These are phyloP conservation scores for Drechslera avenae DNA, from an alignment of 2,329 filamentous ascomycete species.

Conservation along the genomic window DNA sequence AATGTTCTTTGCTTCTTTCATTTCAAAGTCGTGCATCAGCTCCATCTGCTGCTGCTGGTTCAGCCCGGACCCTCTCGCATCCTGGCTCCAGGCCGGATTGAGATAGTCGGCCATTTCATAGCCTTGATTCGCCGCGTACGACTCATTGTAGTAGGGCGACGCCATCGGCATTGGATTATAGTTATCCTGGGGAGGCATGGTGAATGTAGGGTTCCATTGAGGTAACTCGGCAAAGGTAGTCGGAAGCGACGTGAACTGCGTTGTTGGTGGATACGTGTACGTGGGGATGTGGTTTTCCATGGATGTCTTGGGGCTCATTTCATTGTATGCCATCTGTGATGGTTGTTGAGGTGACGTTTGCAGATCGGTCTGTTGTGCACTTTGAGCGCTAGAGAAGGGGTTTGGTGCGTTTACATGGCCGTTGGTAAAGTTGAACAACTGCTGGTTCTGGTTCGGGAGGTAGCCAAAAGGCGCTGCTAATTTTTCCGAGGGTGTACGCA, in stretches of 20 bases:
- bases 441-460: conserved; percentile 42
- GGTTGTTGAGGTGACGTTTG: conserved; percentile 37
- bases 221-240: conserved; percentile 46
- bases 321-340: conserved; percentile 28
- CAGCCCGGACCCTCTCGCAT: conserved; percentile 54
- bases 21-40: conserved; percentile 80
- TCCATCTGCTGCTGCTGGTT: conserved; percentile 83
- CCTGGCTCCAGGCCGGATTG: conserved; percentile 65
- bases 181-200: conserved; percentile 39
- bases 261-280: conserved; percentile 36
- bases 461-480: conserved; percentile 45
- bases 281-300: conserved; percentile 37
- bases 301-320: conserved; percentile 39
- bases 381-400: conserved; percentile 28
- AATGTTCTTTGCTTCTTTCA: conserved; percentile 48
- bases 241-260: conserved; percentile 41
- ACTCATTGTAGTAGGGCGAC: conserved; percentile 41
- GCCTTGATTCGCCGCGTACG: conserved; percentile 43
- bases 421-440: conserved; percentile 35
- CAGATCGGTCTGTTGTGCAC: conserved; percentile 25
- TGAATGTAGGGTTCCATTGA: conserved; percentile 45
- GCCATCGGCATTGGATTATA: conserved; percentile 32
- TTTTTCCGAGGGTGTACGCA: conserved; percentile 46
- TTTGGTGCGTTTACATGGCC: conserved; percentile 22
- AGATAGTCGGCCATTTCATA: conserved; percentile 49